Conservation (phyloP, 805 yeast species). For the Zygosaccharomyces pseudorouxii region DNA sequence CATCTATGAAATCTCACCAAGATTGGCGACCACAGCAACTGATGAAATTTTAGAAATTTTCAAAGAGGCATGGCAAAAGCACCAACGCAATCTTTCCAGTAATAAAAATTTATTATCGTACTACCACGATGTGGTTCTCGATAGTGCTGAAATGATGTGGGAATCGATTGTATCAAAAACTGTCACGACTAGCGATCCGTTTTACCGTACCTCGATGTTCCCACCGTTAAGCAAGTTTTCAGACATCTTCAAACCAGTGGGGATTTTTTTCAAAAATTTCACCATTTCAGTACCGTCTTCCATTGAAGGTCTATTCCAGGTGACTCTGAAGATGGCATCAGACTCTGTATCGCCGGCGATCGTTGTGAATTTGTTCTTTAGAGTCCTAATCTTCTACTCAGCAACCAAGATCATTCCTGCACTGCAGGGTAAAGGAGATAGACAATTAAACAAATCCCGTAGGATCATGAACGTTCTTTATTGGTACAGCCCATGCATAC, state of each 20-base stretch:
- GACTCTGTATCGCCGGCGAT: constrained; percentile 76
- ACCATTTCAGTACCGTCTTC: constrained; percentile 32
- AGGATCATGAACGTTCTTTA: constrained; percentile 55
- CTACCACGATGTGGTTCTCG: constrained; percentile 29
- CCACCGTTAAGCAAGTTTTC: constrained; percentile 14
- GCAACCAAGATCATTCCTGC: constrained; percentile 93
- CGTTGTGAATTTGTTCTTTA: constrained; percentile 71
- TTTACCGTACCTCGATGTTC: constrained; percentile 20
- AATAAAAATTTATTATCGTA: constrained; percentile 32
- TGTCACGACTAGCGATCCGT: constrained; percentile 18
- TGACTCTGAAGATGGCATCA: constrained; percentile 43
- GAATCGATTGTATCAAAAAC: constrained; percentile 25
- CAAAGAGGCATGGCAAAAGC: constrained; percentile 36
- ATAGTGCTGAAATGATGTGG: constrained; percentile 28
- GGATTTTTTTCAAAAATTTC: constrained; percentile 29
- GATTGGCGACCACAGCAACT: constrained; percentile 57
- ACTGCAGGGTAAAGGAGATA: constrained; percentile 39
- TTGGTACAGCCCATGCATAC: constrained; percentile 88
- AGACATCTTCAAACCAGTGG: constrained; percentile 25
- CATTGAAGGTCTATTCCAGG: constrained; percentile 26
- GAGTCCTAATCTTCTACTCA: constrained; percentile 82
- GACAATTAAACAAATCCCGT: constrained; percentile 28
- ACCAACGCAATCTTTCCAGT: constrained; percentile 33
- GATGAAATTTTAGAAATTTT: constrained; percentile 40
- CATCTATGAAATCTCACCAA: constrained; percentile 88